Conservation (phyloP, 2,329 filamentous ascomycete genomes). For the Talaromyces funiculosus region DNA sequence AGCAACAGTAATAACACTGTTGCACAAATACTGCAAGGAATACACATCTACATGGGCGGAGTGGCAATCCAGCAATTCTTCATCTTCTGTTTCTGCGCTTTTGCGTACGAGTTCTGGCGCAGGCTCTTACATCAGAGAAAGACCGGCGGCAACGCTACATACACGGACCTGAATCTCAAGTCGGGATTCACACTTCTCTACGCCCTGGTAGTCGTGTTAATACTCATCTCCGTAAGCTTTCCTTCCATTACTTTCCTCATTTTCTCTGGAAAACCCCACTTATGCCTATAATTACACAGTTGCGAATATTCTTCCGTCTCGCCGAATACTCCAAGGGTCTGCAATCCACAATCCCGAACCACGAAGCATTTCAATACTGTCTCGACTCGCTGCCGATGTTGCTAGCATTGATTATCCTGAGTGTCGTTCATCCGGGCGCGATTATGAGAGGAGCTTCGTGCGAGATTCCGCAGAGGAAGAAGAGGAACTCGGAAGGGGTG, state of each 20-base stretch:
- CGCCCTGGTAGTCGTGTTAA: background rate
- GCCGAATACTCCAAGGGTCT: conserved; percentile 51
- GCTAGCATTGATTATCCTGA: conserved; percentile 40
- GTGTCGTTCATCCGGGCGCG: conserved; percentile 46
- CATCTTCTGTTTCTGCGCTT: conserved; percentile 45
- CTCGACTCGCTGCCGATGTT: conserved; percentile 55
- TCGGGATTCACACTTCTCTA: conserved; percentile 7
- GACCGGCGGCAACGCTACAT: background rate
- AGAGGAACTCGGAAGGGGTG: background rate
- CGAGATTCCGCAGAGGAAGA: conserved; percentile 36
- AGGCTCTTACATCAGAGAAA: background rate
- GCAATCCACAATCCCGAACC: conserved; percentile 52
- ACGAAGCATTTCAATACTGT: conserved; percentile 52
- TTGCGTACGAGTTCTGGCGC: conserved; percentile 20
- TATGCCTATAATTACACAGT: conserved; percentile 23
- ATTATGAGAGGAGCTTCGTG: conserved; percentile 43
- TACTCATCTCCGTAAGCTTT: background rate
- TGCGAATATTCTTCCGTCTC: conserved; percentile 57
- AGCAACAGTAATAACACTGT: background rate
- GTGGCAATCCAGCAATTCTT: conserved; percentile 49
- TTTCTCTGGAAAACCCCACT: background rate
- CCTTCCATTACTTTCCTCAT: background rate
- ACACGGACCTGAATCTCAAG: background rate
- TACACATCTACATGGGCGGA: conserved; percentile 52
- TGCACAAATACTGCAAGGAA: background rate